A percentile compares a stretch with the other conserved stretches of the same genome.
Evolutionary conservation across 805 yeast genomes (phyloP).

Genomic region (Candida silvatica): DNA sequence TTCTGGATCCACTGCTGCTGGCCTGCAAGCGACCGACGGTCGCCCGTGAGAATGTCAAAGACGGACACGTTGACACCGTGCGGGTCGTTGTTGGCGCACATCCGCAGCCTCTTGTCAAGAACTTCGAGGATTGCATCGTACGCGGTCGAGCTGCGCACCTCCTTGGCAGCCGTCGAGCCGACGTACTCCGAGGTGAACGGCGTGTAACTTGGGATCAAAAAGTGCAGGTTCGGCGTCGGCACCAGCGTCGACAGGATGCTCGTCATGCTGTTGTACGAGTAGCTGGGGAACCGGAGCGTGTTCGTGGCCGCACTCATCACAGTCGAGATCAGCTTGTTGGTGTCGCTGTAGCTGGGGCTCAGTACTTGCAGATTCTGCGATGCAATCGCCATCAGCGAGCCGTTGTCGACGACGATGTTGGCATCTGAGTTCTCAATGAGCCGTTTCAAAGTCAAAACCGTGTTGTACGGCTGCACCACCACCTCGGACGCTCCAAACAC

Average conservation of each 20-base stretch:
- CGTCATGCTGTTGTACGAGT: conserved; percentile 79
- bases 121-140: conserved; percentile 81
- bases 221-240: conserved; percentile 81
- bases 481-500: conserved; percentile 89
- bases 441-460: conserved; percentile 72
- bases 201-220: conserved; percentile 61
- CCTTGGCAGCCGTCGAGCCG: conserved; percentile 37
- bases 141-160: conserved; percentile 63
- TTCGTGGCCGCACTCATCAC: conserved; percentile 81
- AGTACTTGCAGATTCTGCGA: conserved; percentile 46
- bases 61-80: conserved; percentile 52
- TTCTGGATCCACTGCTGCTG: conserved; percentile 60
- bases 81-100: conserved; percentile 35
- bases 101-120: conserved; percentile 65
- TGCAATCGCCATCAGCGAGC: conserved; percentile 70
- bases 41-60: conserved; percentile 62
- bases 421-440: conserved; percentile 81
- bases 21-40: conserved; percentile 30
- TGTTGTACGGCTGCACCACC: conserved; percentile 97
- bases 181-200: conserved; percentile 71
- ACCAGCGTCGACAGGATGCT: conserved; percentile 74
- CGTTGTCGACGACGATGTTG: conserved; percentile 85
- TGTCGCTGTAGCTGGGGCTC: conserved; percentile 63
- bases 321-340: conserved; percentile 79
- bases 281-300: conserved; percentile 84